These are phyloP conservation scores for Colletotrichum cereale DNA, from an alignment of 2,329 filamentous ascomycete genomes.

Conservation along the genomic window DNA sequence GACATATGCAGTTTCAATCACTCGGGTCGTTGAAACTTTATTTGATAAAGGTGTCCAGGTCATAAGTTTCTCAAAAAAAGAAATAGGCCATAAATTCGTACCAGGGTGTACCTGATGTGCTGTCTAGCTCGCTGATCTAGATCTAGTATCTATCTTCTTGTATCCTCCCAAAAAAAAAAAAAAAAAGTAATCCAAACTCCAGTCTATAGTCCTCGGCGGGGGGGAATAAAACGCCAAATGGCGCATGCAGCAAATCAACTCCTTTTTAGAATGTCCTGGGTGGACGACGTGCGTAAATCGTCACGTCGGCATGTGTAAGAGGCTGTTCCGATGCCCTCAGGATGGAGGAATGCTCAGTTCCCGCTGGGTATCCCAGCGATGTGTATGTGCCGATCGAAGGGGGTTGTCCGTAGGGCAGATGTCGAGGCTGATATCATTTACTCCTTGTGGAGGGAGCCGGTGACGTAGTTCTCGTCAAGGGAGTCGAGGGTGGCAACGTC, in stretches of 20 bases:
- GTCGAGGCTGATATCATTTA: conserved; percentile 44
- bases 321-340: conserved; percentile 36
- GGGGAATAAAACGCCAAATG: conserved; percentile 24
- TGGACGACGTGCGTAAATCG: conserved; percentile 36
- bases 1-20: background rate
- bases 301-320: conserved; percentile 24
- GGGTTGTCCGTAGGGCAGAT: conserved; percentile 4
- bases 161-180: conserved; percentile 2
- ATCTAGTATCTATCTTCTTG: conserved; percentile 19
- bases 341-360: conserved; percentile 34
- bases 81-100: conserved; percentile 34
- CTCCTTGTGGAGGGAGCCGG: conserved; percentile 56
- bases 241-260: conserved; percentile 33
- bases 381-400: conserved; percentile 21
- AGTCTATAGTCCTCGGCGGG: conserved; percentile 19
- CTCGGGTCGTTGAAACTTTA: background rate
- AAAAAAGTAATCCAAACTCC: conserved; percentile 36
- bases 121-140: conserved; percentile 30
- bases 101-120: conserved; percentile 26
- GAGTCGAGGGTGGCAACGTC: conserved; percentile 58
- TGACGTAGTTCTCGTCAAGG: conserved; percentile 44
- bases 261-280: conserved; percentile 35
- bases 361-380: conserved; percentile 15
- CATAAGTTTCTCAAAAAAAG: background rate
- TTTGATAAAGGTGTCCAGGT: too few relatives aligned